Percentiles rank a stretch among this genome's conserved stretches.
phyloP scores from a whole-genome alignment of 2,329 filamentous ascomycete species.

The Cordyceps tenuipes region DNA sequence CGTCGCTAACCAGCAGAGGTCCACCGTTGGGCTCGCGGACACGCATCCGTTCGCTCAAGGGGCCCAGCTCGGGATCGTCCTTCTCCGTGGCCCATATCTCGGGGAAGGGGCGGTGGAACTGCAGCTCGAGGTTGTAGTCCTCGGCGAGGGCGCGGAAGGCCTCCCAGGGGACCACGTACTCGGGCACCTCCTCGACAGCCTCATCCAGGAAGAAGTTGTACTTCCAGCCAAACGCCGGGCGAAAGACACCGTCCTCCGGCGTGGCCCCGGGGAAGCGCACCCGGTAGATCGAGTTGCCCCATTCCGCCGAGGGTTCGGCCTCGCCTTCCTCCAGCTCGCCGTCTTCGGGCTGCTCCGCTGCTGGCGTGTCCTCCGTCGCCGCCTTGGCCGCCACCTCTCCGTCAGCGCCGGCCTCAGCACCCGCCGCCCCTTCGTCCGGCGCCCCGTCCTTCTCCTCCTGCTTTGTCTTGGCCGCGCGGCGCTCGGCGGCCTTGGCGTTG shows the following conservation, averaged over 20 bases:
- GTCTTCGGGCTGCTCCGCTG: constrained; percentile 24
- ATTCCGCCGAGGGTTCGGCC: constrained; percentile 60
- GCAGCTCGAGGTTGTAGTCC: constrained; percentile 91
- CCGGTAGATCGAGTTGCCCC: constrained; percentile 89
- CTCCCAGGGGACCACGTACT: constrained; percentile 98
- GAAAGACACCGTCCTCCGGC: constrained; percentile 80
- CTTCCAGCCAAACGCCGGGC: constrained; percentile 94
- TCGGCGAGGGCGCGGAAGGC: constrained; percentile 92
- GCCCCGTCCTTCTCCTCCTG: constrained; percentile 14
- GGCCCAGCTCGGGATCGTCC: constrained; percentile 70
- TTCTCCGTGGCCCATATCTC: constrained; percentile 92
- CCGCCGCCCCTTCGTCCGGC: constrained; percentile 14
- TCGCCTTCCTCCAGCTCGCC: constrained; percentile 53
- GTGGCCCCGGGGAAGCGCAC: constrained; percentile 81
- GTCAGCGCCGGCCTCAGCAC: background rate
- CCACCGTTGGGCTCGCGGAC: constrained; percentile 66
- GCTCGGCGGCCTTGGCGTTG: constrained; percentile 46
- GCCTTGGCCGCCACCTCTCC: constrained; percentile 17
- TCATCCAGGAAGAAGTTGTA: constrained; percentile 96
- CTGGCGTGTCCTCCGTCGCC: constrained; percentile 11
- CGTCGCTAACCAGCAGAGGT: constrained; percentile 62
- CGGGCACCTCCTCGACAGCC: constrained; percentile 90
- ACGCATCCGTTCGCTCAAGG: constrained; percentile 90
- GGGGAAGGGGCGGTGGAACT: constrained; percentile 84
- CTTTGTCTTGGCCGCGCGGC: constrained; percentile 34